Evolutionary conservation across 495 filamentous ascomycete species (phyloP), one percentile per base, ranked within the genome.

Genomic region (Penicillium ochrochloron): DNA sequence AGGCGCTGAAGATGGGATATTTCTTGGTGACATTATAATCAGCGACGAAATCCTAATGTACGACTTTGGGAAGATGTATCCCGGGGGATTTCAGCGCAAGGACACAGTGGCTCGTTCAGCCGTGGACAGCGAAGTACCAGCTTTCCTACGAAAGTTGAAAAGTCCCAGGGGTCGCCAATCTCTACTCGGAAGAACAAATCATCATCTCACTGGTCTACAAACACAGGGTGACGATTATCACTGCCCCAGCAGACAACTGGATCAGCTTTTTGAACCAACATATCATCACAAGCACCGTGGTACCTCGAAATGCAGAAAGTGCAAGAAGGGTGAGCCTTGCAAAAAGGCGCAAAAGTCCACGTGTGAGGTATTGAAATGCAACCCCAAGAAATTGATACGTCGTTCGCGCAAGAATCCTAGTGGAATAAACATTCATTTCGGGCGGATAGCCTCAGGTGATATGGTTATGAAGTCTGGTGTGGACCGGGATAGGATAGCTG

Each of bases 401-500:
- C 21, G 39, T 7, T 33, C 35, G 39, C 17, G 29, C 52, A 37
- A 1, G 5, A 11, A 34, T 15, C 23, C 9, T 15, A 42, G 11
- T 6, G 17, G 14, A 7, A 19, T 4, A 17, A 25, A 9, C 63
- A 19, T 55, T 58, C 15, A 66, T 41, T 64, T 67, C 31, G 70
- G 65, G 14, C 41, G 31, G 2, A 52, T 69, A 59, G 73, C 59
- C 44, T 76, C 64, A 41, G 66, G 66, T 15, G 73, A 76, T 52
- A 61, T 60, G 29, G 73, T 75, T 25, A 66, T 75, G 68, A 72
- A 72, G 39, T 76, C 74, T 21, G 70, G 60, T 19, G 31, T 55
- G 19, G 64, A 73, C 44, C 69, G 70, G 15, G 69, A 72, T 57
- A 52, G 55, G 21, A 56, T 71, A 19, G 62, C 64, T 25, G 29